These are phyloP conservation scores for Dactylonectria estremocensis DNA, from an alignment of 2,329 filamentous ascomycete genomes.

Conservation along the genomic window DNA sequence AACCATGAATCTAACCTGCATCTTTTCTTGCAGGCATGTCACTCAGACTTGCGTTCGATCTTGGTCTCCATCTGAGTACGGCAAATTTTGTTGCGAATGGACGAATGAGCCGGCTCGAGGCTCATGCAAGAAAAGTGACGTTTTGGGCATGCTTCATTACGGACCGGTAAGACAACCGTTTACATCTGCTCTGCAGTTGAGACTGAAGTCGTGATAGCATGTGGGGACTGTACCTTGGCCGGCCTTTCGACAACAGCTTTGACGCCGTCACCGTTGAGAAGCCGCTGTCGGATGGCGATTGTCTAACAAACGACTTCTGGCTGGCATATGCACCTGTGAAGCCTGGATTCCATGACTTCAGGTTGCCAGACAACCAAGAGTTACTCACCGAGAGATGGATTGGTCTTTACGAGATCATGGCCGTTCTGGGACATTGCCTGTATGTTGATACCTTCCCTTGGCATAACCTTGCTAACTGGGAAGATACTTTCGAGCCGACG, in stretches of 20 bases:
- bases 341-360: not conserved
- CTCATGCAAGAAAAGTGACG: conserved; percentile 5
- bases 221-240: conserved; percentile 21
- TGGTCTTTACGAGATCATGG: conserved; percentile 3
- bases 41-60: conserved; percentile 7
- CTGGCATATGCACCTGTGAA: too few species aligned
- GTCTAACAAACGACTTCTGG: too few species aligned
- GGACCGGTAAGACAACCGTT: not conserved
- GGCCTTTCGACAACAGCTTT: conserved; percentile 16
- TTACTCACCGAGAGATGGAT: conserved; percentile 2
- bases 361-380: conserved; percentile 2
- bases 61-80: conserved; percentile 9
- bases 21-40: conserved; percentile 8
- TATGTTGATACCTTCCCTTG: not conserved
- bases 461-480: not conserved
- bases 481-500: conserved; percentile 14
- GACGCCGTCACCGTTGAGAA: conserved; percentile 16
- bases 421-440: conserved; percentile 1
- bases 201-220: conserved; percentile 2
- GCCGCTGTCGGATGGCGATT: not conserved
- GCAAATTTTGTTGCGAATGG: conserved; percentile 3
- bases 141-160: conserved; percentile 17
- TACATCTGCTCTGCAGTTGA: too few species aligned
- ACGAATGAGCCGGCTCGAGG: not conserved
- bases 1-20: too few species aligned